phyloP scores from a whole-genome alignment of 768 basidiomycete species.

The Lenzites betulinus region DNA sequence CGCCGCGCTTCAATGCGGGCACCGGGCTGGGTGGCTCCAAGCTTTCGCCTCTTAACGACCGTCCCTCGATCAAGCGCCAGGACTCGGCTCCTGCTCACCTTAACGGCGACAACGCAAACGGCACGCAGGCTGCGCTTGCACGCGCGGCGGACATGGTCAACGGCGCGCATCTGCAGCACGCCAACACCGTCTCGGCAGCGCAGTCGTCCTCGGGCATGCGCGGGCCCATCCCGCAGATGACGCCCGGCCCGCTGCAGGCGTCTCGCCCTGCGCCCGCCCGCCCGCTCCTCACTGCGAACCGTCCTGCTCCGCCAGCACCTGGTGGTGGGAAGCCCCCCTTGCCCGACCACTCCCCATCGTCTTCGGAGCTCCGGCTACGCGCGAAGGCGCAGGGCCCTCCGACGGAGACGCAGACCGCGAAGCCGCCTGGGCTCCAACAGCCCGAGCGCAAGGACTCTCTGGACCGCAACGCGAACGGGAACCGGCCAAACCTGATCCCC shows the following conservation, averaged over 20 bases:
- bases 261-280: constrained; percentile 70
- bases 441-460: constrained; percentile 57
- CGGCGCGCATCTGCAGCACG: constrained; percentile 48
- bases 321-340: constrained; percentile 34
- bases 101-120: constrained; percentile 33
- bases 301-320: constrained; percentile 55
- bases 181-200: constrained; percentile 43
- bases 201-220: constrained; percentile 32
- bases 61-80: constrained; percentile 46
- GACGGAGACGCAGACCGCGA: constrained; percentile 31
- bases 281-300: constrained; percentile 57
- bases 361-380: constrained; percentile 66
- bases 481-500: constrained; percentile 46
- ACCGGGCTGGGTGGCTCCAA: constrained; percentile 85
- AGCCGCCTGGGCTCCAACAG: constrained; percentile 35
- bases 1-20: constrained; percentile 86
- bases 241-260: constrained; percentile 48
- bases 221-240: constrained; percentile 30
- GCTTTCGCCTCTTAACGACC: constrained; percentile 40
- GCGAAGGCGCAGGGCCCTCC: constrained; percentile 59
- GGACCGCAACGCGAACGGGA: constrained; percentile 26
- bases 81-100: constrained; percentile 45
- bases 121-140: constrained; percentile 43
- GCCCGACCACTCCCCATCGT: constrained; percentile 57
- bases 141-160: constrained; percentile 67